Evolutionary conservation across 2,329 filamentous ascomycete genomes (phyloP), one percentile per base, ranked within the genome.

Genomic region (Aspergillus phoenicis): DNA sequence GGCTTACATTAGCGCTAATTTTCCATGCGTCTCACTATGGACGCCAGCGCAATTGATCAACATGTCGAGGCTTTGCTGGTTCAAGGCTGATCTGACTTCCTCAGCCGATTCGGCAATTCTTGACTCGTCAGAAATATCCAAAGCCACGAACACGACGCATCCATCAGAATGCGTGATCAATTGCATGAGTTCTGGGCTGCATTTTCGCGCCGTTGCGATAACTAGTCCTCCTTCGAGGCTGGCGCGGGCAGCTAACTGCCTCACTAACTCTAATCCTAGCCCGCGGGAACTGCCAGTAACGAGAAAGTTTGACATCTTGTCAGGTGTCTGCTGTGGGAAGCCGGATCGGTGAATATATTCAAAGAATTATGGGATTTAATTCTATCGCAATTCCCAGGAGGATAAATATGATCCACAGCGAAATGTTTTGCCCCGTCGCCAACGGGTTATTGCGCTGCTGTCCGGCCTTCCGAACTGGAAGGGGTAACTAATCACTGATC

Each of bases 1-100:
- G 20, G 20, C 20, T 20, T 48, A 58, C 61, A 62, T 60, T 10
- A 26, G 22, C 1, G 41, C 33, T 7, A 57, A 7, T 6, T 57
- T 51, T 5, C 61, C 61, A 1, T 39, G 38, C 2, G 43, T 36
- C 5, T 33, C 10, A 4, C 28, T 22, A 30, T 54, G 30, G 33
- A 74, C 63, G 1, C 75, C 77, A 1, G 75, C 77, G 61, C 77
- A 78, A 63, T 79, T 78, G 61, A 78, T 70, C n/a, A 81, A 59
- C 1, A 80, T 69, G 62, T 81, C 79, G 0, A 81, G 66, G 3
- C 75, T 76, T 6, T 70, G 69, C 30, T 68, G 73, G 8, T 55
- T 61, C 0, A 79, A 59, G 1, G 61, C 60, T 6, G 56, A 56
- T 24, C 73, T 71, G 8, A 77, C 71, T 7, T 67, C 60, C 0